Base-by-base conservation (phyloP, 176 grass and related monocot species). In the Raddia distichophylla region DNA sequence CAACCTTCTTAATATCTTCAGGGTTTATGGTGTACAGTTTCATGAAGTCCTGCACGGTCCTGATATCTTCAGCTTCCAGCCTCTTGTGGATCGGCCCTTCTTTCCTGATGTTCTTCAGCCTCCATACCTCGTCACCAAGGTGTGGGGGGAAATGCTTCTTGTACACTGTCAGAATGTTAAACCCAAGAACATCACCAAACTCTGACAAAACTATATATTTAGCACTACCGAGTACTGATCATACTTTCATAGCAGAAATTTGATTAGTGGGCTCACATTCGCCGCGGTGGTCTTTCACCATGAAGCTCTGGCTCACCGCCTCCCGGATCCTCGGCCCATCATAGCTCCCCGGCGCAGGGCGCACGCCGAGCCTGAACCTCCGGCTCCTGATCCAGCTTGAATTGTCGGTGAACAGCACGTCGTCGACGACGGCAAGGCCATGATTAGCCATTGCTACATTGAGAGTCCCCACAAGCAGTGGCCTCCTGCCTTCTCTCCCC, bases 281-380 rank as follows among this genome's bases (percentile, higher is more conserved):
- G 61, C 84, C 69, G 2, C 84, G 68, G 13, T 91, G 84, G 76
- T 91, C 84, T 84, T 83, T 79, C 50, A 91, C 89, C 2, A 15
- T 60, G 77, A 91, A 91, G 55, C 69, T 56, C 5, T 91, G 34
- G 20, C 69, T 87, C 12, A 84, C 79, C 9, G 62, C 80, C 86
- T 87, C 89, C 68, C 35, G 80, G 18, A 91, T 87, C 32, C 8
- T 16, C 10, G 1, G 15, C 20, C 15, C 52, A 16, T 4, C 14
- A 2, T 22, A 15, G 56, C 74, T 62, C 5, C 48, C 80, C 0
- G 20, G 1, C 17, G 27, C 0, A 10, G 64, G 56, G 8, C 81
- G 73, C 15, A 57, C 85, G 6, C 76, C 89, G 8, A 91, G 67
- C 51, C 80, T 76, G 66, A 91, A 91, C 13, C 57, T 64, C 1